Evolutionary conservation across 1,284 basidiomycete species (phyloP).

Genomic region (Schizophyllum commune): DNA sequence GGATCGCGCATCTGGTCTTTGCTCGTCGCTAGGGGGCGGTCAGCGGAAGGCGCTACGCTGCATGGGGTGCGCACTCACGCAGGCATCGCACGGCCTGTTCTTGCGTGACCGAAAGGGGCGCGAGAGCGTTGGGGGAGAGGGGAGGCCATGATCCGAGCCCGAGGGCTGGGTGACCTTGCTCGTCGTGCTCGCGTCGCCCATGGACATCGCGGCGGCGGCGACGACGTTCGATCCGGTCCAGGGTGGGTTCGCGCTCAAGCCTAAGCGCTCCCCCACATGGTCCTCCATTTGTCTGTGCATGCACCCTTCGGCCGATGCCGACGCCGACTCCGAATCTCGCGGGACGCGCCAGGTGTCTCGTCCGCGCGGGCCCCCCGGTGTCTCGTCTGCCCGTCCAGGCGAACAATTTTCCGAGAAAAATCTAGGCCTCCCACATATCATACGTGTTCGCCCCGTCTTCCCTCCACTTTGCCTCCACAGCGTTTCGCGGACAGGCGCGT

Average conservation of each 20-base stretch:
- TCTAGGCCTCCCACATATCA: no score
- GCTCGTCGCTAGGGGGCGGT: conserved; percentile 11
- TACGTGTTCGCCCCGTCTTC: no score
- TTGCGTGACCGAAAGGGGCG: conserved; percentile 14
- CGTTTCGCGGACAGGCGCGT: no score
- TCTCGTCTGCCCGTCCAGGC: no score
- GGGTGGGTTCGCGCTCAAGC: neutral
- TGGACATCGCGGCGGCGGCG: neutral
- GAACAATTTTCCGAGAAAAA: no score
- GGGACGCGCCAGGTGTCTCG: no score
- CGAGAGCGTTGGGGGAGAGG: conserved; percentile 4
- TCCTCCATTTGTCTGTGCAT: neutral
- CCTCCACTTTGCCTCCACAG: no score
- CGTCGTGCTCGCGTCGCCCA: neutral
- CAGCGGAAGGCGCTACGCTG: neutral
- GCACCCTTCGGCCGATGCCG: neutral
- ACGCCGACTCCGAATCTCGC: no score
- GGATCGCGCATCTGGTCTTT: conserved; percentile 18
- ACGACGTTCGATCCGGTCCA: neutral
- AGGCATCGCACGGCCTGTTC: conserved; percentile 14
- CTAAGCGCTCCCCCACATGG: neutral
- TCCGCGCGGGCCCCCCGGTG: no score
- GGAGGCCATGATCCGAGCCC: neutral
- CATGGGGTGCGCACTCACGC: conserved; percentile 6
- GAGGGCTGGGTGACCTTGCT: neutral